A percentile compares a stretch with the other conserved stretches of the same genome.
Conservation (phyloP, 1,284 basidiomycete species). For the Apiotrichum veenhuisii region DNA sequence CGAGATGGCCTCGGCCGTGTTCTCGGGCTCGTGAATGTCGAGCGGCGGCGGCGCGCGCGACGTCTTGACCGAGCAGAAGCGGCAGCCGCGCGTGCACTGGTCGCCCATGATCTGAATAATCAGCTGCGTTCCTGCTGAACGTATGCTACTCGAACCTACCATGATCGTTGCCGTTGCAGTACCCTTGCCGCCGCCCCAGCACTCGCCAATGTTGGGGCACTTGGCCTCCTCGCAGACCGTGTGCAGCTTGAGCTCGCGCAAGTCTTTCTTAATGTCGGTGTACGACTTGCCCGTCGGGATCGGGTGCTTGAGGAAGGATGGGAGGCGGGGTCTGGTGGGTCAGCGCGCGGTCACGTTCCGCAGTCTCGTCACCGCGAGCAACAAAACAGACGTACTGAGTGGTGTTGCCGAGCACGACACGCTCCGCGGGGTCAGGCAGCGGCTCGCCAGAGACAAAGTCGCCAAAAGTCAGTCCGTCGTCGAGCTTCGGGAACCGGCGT, state of each 20-base stretch:
- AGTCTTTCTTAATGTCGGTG: conserved; percentile 89
- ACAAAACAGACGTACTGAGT: conserved; percentile 65
- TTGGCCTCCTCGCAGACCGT: conserved; percentile 99
- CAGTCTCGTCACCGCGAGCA: neutral
- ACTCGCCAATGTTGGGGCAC: conserved; percentile 99
- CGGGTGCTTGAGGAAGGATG: conserved; percentile 86
- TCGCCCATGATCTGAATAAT: conserved; percentile 88
- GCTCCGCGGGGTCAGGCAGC: conserved; percentile 50
- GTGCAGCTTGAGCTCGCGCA: conserved; percentile 83
- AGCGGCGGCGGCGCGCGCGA: conserved; percentile 80
- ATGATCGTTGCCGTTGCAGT: conserved; percentile 98
- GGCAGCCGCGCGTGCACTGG: conserved; percentile 94
- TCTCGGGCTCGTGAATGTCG: conserved; percentile 95
- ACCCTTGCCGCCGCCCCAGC: conserved; percentile 90
- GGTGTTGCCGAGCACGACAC: conserved; percentile 73
- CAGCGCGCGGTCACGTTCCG: neutral
- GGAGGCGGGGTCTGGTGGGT: conserved; percentile 72
- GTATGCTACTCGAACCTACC: no score
- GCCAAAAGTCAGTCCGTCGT: conserved; percentile 71
- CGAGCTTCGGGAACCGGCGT: conserved; percentile 53
- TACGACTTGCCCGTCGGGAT: conserved; percentile 87
- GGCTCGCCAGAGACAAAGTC: conserved; percentile 72
- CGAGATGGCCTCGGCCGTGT: conserved; percentile 96
- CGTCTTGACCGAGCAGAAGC: conserved; percentile 98
- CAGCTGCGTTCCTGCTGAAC: neutral